Evolutionary conservation across 768 basidiomycete species (phyloP).

Genomic region (Tricholoma bakamatsutake): DNA sequence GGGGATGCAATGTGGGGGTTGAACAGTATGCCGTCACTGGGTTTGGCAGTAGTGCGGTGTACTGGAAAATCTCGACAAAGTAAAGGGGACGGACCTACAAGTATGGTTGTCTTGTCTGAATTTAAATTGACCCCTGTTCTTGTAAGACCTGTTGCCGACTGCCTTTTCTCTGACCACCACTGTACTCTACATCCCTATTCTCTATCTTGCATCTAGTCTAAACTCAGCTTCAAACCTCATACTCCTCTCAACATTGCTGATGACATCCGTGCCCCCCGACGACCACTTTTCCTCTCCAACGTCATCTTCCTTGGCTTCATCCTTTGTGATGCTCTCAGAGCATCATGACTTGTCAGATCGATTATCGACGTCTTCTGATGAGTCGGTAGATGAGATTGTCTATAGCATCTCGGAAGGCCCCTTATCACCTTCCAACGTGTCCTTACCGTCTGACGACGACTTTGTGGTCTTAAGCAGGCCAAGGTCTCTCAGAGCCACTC

Average conservation of each 20-base stretch:
- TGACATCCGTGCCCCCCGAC: conserved; percentile 3
- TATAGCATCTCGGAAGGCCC: conserved; percentile 37
- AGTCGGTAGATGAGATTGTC: conserved; percentile 55
- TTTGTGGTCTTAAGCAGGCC: conserved; percentile 37
- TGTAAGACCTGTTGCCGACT: background rate
- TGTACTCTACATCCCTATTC: background rate
- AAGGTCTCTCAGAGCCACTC: conserved; percentile 3
- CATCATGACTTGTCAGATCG: background rate
- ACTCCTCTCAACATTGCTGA: background rate
- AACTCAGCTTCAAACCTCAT: background rate
- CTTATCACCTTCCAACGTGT: conserved; percentile 19
- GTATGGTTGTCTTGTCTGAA: background rate
- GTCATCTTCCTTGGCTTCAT: conserved; percentile 19
- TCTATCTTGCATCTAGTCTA: background rate
- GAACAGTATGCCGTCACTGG: conserved; percentile 62
- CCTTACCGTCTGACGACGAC: conserved; percentile 39
- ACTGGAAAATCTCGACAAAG: conserved; percentile 52
- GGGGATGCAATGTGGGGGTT: conserved; percentile 54
- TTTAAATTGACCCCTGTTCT: background rate
- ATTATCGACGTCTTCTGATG: conserved; percentile 18
- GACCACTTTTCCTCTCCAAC: conserved; percentile 16
- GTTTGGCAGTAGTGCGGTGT: conserved; percentile 58
- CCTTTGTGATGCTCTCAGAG: conserved; percentile 17
- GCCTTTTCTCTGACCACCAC: background rate
- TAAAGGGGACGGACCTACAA: background rate